Evolutionary conservation across 306 rosid species (phyloP).

Genomic region (Begonia masoniana): DNA sequence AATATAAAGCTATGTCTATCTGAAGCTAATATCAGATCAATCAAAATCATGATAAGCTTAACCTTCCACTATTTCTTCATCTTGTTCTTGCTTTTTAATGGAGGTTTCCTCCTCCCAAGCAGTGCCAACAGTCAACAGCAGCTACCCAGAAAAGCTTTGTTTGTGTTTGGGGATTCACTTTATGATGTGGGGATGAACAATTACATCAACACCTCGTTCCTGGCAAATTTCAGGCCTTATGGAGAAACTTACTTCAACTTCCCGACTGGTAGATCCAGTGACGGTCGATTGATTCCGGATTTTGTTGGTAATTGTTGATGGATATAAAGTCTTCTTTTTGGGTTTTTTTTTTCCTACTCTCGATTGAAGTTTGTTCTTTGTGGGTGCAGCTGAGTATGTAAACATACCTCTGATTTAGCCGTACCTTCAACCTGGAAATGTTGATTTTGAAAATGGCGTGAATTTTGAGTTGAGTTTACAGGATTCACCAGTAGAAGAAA

Average conservation of each 20-base stretch:
- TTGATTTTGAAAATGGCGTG: constrained; percentile 9
- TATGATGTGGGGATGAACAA: constrained; percentile 52
- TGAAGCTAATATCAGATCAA: too few species aligned
- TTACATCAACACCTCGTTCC: constrained; percentile 16
- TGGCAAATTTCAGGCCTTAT: constrained; percentile 19
- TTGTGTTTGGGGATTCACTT: constrained; percentile 50
- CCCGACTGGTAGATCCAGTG: constrained; percentile 28
- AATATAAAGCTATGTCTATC: too few species aligned
- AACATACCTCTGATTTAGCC: constrained; percentile 23
- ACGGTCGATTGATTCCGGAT: constrained; percentile 32
- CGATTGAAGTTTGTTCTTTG: not conserved
- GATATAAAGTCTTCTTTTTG: not conserved
- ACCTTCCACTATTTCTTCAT: too few species aligned
- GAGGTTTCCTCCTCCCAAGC: too few species aligned
- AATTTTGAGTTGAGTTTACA: too few species aligned
- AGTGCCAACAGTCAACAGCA: too few species aligned
- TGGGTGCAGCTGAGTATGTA: constrained; percentile 24
- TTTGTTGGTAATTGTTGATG: constrained; percentile 15
- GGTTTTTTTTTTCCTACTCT: not conserved
- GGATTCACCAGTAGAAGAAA: too few species aligned
- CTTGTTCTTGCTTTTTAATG: too few species aligned
- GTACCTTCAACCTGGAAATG: constrained; percentile 16
- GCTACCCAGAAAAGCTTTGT: constrained; percentile 14
- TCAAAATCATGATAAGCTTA: too few species aligned
- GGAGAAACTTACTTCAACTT: constrained; percentile 26